Conservation (phyloP, 495 filamentous ascomycete genomes). For the Aspergillus kassunensis region DNA sequence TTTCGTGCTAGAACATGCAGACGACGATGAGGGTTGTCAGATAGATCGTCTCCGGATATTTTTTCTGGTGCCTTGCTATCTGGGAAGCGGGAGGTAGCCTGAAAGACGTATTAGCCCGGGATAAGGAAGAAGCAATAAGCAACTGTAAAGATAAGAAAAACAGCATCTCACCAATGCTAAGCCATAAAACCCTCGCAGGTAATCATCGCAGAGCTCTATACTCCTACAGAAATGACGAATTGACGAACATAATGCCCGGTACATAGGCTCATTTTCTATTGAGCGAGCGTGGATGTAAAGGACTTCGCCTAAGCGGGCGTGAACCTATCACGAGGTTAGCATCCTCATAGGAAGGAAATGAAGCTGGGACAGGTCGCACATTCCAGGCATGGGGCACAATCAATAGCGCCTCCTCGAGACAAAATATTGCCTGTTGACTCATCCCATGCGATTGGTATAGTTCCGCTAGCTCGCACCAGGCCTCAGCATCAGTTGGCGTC, state of each 20-base stretch:
- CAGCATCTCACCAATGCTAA: slow-evolving; percentile 63
- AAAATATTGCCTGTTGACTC: slow-evolving; percentile 77
- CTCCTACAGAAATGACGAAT: slow-evolving; percentile 82
- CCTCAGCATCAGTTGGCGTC: slow-evolving; percentile 86
- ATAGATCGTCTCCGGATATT: slow-evolving; percentile 15
- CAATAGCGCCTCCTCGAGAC: slow-evolving; percentile 85
- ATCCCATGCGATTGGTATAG: slow-evolving; percentile 75
- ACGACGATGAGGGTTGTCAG: slow-evolving; percentile 53
- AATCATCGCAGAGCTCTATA: slow-evolving; percentile 89
- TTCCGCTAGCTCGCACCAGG: slow-evolving; percentile 88
- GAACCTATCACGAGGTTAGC: slow-evolving; percentile 55
- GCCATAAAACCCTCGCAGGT: slow-evolving; percentile 88
- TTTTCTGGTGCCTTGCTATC: slow-evolving; percentile 7
- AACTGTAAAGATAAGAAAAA: not conserved
- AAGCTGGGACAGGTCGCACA: slow-evolving; percentile 43
- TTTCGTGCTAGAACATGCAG: slow-evolving; percentile 69
- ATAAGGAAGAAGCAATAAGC: not conserved
- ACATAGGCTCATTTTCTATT: slow-evolving; percentile 35
- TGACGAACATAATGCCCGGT: slow-evolving; percentile 60
- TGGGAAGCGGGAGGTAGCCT: slow-evolving; percentile 12
- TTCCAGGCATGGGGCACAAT: slow-evolving; percentile 94
- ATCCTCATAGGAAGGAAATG: not conserved
- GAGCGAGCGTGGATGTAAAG: slow-evolving; percentile 62
- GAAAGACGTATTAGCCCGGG: not conserved
- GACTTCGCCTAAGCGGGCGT: slow-evolving; percentile 82